These are phyloP conservation scores for Diutina mesorugosa DNA, from an alignment of 1,139 yeast genomes.

Conservation along the genomic window DNA sequence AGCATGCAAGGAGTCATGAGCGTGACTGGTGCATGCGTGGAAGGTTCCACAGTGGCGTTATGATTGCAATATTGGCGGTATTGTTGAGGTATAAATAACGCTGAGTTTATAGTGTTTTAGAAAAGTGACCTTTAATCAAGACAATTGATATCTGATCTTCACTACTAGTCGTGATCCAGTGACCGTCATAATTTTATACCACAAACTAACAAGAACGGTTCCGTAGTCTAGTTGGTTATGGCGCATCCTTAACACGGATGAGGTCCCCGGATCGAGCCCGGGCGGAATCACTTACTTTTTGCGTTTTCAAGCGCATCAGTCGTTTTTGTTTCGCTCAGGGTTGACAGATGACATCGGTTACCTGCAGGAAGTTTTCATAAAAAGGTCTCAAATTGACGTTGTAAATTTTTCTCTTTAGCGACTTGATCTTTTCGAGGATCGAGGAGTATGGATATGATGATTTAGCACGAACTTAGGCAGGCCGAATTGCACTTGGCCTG, in stretches of 20 bases:
- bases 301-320: background rate
- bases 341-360: background rate
- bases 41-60: no score
- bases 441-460: constrained; percentile 1
- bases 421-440: background rate
- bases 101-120: no score
- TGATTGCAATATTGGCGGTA: no score
- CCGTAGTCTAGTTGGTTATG: background rate
- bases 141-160: no score
- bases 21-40: no score
- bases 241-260: background rate
- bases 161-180: no score
- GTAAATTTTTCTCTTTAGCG: background rate
- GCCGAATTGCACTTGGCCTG: background rate
- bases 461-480: constrained; percentile 1
- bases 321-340: background rate
- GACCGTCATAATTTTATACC: background rate
- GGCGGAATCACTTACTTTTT: background rate
- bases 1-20: no score
- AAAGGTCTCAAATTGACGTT: background rate
- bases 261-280: background rate
- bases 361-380: background rate
- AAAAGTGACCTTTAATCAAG: no score
- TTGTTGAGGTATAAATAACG: no score
- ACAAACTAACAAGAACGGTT: background rate